Base-by-base conservation (phyloP, 352 stramenopile species). In the Halophytophthora batemanensis region DNA sequence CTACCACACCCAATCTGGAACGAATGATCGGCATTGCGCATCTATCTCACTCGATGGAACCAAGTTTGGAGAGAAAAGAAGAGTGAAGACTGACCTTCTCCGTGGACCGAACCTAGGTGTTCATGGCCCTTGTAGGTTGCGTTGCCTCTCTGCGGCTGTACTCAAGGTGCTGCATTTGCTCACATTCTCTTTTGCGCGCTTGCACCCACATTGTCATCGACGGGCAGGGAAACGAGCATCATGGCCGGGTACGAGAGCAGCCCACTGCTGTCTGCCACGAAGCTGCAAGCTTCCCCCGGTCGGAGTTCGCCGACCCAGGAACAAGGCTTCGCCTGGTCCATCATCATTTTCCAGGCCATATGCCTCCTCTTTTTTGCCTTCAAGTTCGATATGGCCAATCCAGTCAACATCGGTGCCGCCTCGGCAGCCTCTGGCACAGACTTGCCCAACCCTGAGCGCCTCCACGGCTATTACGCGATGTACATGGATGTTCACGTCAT, bases 401-500 rank as follows among this genome's bases (percentile, higher is more conserved):
- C 56, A 15, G 33, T 13, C 44, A 64, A 59, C 50, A 64, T 34
- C 6, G 38, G 11, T n/a, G 19, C 11, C 13, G 31, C 33, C 42
- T 7, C 17, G 6, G 22, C 23, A 7, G 11, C 11, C 11, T 38
- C 33, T 5, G 33, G 10, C 33, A 38, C 33, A 13, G 33, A 3
- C 33, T 13, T 5, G 10, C 25, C 25, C 8, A 23, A 35, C 14
- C 45, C 50, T 8, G 23, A 35, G 6, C 61, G 49, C 19, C 31
- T 56, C 7, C 49, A 21, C 17, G 45, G 25, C 4, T 61, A 52
- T 42, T 83, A 86, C 54, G 18, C 68, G 23, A 82, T 82, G 72
- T 87, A 70, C 64, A 77, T 80, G 66, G 71, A 86, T 28, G 69
- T 87, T 22, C 68, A 85, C 42, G 70, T 83, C 19, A 93, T 93